A percentile compares a stretch with the other conserved stretches of the same genome.
phyloP scores from a whole-genome alignment of 164 flowering plant species.

The Vitis amurensis region DNA sequence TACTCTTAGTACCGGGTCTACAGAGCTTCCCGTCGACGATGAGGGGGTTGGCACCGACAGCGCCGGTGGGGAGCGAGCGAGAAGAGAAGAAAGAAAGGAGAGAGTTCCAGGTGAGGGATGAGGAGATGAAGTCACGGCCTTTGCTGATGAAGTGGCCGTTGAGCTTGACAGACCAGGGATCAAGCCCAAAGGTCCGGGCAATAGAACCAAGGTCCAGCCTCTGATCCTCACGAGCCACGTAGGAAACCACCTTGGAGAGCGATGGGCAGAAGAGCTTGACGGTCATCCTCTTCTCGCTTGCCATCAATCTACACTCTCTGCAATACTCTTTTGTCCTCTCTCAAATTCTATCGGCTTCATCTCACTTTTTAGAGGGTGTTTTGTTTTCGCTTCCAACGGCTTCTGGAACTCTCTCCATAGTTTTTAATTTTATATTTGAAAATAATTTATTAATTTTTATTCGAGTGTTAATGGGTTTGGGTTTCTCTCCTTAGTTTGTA shows the following conservation, averaged over 20 bases:
- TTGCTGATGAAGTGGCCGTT: constrained; percentile 73
- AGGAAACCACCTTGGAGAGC: constrained; percentile 29
- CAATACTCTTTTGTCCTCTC: background rate
- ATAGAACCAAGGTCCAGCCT: constrained; percentile 66
- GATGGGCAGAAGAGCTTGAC: constrained; percentile 66
- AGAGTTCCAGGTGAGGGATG: constrained; percentile 75
- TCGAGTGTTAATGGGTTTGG: too few species aligned
- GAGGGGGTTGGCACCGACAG: constrained; percentile 28
- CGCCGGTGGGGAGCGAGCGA: constrained; percentile 62
- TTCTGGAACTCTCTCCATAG: constrained; percentile 20
- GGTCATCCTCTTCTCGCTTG: constrained; percentile 26
- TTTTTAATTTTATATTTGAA: background rate
- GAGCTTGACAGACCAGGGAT: constrained; percentile 62
- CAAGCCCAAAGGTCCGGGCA: constrained; percentile 59
- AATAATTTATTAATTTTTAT: too few species aligned
- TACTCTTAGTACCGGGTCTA: constrained; percentile 52
- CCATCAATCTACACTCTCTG: constrained; percentile 9
- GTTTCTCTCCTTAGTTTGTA: too few species aligned
- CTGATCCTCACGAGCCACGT: constrained; percentile 43
- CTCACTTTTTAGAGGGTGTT: background rate
- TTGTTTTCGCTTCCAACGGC: constrained; percentile 10
- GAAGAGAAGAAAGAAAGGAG: constrained; percentile 67
- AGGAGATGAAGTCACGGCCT: constrained; percentile 53
- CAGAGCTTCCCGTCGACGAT: constrained; percentile 61
- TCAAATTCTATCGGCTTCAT: background rate